Conservation (phyloP, 345 rosid species). For the Citrus cavaleriei region DNA sequence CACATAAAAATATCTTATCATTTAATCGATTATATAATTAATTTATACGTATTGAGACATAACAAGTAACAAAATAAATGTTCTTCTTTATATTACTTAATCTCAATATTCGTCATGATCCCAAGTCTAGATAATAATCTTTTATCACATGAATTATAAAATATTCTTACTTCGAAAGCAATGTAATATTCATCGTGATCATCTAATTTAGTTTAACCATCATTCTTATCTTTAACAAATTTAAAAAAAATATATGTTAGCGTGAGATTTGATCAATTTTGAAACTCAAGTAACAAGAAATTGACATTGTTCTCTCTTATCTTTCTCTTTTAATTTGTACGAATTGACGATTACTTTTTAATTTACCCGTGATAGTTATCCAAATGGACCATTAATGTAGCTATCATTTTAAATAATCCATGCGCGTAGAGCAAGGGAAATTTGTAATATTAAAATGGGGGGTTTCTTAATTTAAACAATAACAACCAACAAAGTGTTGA, state of each 20-base stretch:
- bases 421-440: neutral
- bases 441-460: neutral
- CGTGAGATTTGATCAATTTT: neutral
- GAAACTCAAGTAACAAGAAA: neutral
- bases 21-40: too few species aligned
- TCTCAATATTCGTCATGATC: neutral
- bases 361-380: neutral
- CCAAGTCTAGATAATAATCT: neutral
- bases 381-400: neutral
- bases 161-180: neutral
- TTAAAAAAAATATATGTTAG: neutral
- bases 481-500: fast-evolving
- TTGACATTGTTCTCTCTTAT: neutral
- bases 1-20: neutral
- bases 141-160: neutral
- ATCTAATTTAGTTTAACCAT: neutral
- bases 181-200: neutral
- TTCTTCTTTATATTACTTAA: neutral
- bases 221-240: neutral
- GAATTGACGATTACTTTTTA: neutral
- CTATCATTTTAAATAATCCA: neutral
- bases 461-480: too few species aligned
- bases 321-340: neutral
- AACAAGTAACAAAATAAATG: too few species aligned
- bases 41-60: too few species aligned